A percentile compares a stretch with the other conserved stretches of the same genome.
phyloP scores from a whole-genome alignment of 2,329 filamentous ascomycete genomes.

The Neonectria coccinea region DNA sequence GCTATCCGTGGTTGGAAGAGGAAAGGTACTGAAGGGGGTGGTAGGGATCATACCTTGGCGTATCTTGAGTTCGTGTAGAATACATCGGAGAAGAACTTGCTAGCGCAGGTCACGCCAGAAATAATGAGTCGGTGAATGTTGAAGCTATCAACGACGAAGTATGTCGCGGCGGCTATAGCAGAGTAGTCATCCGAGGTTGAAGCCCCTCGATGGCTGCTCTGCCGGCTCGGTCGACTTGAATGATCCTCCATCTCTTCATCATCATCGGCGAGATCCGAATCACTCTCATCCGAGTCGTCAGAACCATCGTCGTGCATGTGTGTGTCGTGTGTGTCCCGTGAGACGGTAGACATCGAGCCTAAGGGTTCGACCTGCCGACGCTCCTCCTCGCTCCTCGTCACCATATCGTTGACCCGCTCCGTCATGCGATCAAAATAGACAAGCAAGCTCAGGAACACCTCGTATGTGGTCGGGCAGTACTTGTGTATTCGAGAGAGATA shows the following conservation, averaged over 20 bases:
- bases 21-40: background rate
- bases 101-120: conserved; percentile 95
- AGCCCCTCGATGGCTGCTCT: conserved; percentile 39
- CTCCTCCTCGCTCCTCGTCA: conserved; percentile 74
- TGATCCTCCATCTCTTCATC: conserved; percentile 51
- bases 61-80: conserved; percentile 99
- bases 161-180: conserved; percentile 58
- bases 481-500: conserved; percentile 97
- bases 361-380: conserved; percentile 47
- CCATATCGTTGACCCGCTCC: conserved; percentile 88
- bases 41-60: conserved; percentile 80
- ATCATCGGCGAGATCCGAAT: conserved; percentile 64
- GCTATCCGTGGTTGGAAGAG: background rate
- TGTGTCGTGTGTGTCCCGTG: conserved; percentile 49
- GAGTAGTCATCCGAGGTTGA: conserved; percentile 41
- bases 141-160: conserved; percentile 97
- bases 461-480: conserved; percentile 98
- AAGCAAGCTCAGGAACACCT: conserved; percentile 93
- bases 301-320: conserved; percentile 46
- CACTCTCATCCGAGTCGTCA: conserved; percentile 57
- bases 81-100: conserved; percentile 99
- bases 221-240: conserved; percentile 40
- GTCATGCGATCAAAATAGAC: conserved; percentile 99
- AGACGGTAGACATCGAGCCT: conserved; percentile 24
- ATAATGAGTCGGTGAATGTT: conserved; percentile 98